Evolutionary conservation across 1,139 yeast genomes (phyloP).

Genomic region (Candida pseudoviswanathii): DNA sequence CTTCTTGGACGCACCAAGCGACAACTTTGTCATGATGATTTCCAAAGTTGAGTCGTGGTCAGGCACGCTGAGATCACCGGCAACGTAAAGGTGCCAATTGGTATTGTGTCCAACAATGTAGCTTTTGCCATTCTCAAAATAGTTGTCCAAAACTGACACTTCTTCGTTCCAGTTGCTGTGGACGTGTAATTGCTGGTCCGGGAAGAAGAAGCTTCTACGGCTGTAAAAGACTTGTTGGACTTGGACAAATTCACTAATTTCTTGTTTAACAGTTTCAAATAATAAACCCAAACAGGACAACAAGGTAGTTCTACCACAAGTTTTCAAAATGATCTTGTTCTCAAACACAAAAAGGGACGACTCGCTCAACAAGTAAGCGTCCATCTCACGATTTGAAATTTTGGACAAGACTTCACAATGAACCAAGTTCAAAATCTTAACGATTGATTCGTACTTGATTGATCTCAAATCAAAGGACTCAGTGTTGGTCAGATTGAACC

Average conservation of each 20-base stretch:
- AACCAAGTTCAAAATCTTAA: constrained; percentile 72
- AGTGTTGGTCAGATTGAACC: constrained; percentile 49
- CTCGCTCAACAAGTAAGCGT: constrained; percentile 87
- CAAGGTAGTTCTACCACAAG: constrained; percentile 96
- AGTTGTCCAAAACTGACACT: constrained; percentile 64
- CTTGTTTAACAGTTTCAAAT: constrained; percentile 47
- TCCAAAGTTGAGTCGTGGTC: constrained; percentile 76
- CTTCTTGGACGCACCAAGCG: constrained; percentile 56
- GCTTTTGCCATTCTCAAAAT: constrained; percentile 65
- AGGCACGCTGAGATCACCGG: constrained; percentile 34
- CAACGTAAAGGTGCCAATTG: constrained; percentile 85
- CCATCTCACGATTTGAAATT: constrained; percentile 58
- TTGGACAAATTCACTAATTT: constrained; percentile 20
- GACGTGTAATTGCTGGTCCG: constrained; percentile 77
- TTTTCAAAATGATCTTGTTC: constrained; percentile 82
- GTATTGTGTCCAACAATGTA: constrained; percentile 77
- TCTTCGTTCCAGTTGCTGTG: constrained; percentile 88
- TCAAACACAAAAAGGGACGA: constrained; percentile 88
- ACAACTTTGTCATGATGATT: constrained; percentile 86
- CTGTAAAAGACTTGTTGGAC: constrained; percentile 84
- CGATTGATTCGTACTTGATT: constrained; percentile 71
- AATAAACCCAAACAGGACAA: constrained; percentile 73
- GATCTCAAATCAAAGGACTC: constrained; percentile 55
- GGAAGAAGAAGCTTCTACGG: constrained; percentile 90
- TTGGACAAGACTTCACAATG: constrained; percentile 87